A percentile compares a stretch with the other conserved stretches of the same genome.
Conservation (phyloP, 805 yeast species). For the Pichia nanzhaoensis region DNA sequence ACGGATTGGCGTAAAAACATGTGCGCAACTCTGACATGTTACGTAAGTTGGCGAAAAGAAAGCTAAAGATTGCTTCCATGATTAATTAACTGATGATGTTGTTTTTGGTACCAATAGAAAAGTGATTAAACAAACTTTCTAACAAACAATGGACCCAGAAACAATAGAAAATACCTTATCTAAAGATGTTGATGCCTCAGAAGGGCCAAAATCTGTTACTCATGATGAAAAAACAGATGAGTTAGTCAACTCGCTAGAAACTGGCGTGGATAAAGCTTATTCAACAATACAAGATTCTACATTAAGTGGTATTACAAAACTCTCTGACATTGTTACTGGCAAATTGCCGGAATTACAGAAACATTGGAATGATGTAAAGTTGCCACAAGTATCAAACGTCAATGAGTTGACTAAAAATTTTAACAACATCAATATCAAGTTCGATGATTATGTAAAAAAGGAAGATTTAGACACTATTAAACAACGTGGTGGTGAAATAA, state of each 20-base stretch:
- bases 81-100: background rate
- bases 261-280: constrained; percentile 35
- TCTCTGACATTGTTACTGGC: constrained; percentile 19
- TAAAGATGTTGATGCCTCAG: background rate
- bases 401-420: constrained; percentile 14
- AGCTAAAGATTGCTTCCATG: no score
- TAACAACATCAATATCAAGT: constrained; percentile 4
- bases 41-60: no score
- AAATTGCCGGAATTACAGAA: constrained; percentile 29
- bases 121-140: no score
- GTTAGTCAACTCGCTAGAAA: constrained; percentile 48
- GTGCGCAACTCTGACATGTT: no score
- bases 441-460: constrained; percentile 11
- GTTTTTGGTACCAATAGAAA: background rate
- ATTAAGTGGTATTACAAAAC: constrained; percentile 29
- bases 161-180: constrained; percentile 7
- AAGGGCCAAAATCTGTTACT: constrained; percentile 7
- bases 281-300: constrained; percentile 37
- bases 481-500: constrained; percentile 21
- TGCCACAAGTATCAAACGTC: constrained; percentile 8
- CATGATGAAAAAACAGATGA: constrained; percentile 45
- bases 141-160: constrained; percentile 10
- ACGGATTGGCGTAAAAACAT: no score
- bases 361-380: constrained; percentile 22
- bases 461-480: constrained; percentile 23